Conservation (phyloP, 108 stramenopile species). For the Nannochloropsis granulata region DNA sequence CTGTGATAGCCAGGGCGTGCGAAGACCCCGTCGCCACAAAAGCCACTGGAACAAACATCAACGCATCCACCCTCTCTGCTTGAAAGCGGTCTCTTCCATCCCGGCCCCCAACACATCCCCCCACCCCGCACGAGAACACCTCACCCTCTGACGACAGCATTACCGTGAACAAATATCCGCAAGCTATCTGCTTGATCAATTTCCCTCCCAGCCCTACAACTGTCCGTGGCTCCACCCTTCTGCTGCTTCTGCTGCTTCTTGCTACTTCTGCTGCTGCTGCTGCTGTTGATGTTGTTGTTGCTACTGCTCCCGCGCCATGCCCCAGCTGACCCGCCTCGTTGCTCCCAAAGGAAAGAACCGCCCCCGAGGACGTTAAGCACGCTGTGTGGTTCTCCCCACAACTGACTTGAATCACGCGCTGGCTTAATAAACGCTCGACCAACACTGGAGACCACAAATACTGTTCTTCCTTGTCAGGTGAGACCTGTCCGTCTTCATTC, state of each 20-base stretch:
- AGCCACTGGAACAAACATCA: neutral
- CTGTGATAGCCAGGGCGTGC: slow-evolving; percentile 5
- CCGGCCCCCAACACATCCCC: neutral
- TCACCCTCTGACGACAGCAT: neutral
- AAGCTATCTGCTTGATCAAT: neutral
- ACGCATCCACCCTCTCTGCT: neutral
- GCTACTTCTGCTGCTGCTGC: neutral
- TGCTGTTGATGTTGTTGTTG: too few species aligned
- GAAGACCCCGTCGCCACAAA: neutral
- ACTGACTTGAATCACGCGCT: slow-evolving; percentile 24
- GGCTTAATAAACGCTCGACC: slow-evolving; percentile 4
- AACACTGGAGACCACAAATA: neutral
- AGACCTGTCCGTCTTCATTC: slow-evolving; percentile 40
- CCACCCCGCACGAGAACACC: neutral
- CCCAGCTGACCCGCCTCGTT: slow-evolving; percentile 39
- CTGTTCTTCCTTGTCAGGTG: neutral
- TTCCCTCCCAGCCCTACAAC: neutral
- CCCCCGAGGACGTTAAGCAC: slow-evolving; percentile 14
- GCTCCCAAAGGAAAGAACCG: slow-evolving; percentile 29
- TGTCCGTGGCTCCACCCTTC: slow-evolving; percentile 9
- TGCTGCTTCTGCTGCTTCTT: neutral
- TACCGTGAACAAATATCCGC: neutral
- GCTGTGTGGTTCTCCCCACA: slow-evolving; percentile 38
- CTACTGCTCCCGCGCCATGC: slow-evolving; percentile 22
- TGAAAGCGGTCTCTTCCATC: neutral